A percentile compares a stretch with the other conserved stretches of the same genome.
Evolutionary conservation across 441 rosid species (phyloP).

Genomic region (Brassica balearica): DNA sequence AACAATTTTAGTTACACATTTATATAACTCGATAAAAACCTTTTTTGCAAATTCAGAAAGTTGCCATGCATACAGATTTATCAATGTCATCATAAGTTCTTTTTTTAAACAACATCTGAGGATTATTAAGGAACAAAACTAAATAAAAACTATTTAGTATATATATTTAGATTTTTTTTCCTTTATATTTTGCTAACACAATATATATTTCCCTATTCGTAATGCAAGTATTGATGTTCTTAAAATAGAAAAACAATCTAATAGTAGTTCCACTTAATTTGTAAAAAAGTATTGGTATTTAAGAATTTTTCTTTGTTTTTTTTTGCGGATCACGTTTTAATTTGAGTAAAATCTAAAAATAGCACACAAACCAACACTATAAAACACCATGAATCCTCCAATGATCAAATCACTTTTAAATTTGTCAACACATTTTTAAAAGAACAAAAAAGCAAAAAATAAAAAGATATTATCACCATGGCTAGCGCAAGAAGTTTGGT

Average conservation of each 20-base stretch:
- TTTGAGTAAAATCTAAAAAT: conserved; percentile 4
- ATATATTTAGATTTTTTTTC: too few relatives aligned
- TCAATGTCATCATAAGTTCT: too few relatives aligned
- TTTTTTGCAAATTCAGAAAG: too few relatives aligned
- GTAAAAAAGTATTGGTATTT: not conserved
- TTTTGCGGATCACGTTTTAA: not conserved
- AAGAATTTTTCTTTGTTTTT: not conserved
- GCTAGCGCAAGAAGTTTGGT: conserved; percentile 43
- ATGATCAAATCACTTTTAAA: conserved; percentile 33
- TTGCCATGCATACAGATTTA: too few relatives aligned
- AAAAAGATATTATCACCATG: conserved; percentile 41
- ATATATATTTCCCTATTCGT: not conserved
- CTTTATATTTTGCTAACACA: not conserved
- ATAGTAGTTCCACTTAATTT: not conserved
- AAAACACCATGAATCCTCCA: conserved; percentile 21
- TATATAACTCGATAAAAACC: too few relatives aligned
- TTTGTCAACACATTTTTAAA: conserved; percentile 27
- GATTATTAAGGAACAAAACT: not conserved
- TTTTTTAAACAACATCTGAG: too few relatives aligned
- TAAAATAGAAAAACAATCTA: not conserved
- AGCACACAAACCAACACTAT: conserved; percentile 23
- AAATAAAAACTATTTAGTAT: too few relatives aligned
- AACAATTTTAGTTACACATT: too few relatives aligned
- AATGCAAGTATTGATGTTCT: not conserved
- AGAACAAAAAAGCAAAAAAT: conserved; percentile 10